Base-by-base conservation (phyloP, 371 early-diverging fungal genomes). In the Mortierella sp. region DNA sequence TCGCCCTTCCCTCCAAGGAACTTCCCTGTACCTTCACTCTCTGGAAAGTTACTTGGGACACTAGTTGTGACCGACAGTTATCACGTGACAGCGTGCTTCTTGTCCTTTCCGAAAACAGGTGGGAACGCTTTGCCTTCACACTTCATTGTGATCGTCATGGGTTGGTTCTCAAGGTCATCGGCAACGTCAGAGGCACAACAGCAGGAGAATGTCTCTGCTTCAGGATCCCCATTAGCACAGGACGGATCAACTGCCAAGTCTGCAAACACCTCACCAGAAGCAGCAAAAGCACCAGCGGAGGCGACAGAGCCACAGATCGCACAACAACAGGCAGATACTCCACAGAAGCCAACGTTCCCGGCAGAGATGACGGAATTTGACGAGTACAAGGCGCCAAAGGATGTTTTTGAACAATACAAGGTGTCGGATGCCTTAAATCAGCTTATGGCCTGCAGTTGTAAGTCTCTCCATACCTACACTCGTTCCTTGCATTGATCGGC, bases 381-480 rank as follows among this genome's bases (percentile, higher is more conserved):
- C 22, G 73, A 73, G 43, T 73, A 73, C 62, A 57, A 73, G 28
- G 19, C 57, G 10, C 28, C 67, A 1, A 68, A 74, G 2, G 76
- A 74, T 57, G 43, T 64, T n/a, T 63, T 52, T 46, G 76, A 51
- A 0, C 59, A 60, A 0, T 74, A 56, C 61, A 63, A 68, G 21
- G 76, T 74, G 21, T 39, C 53, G n/a, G 68, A 74, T 60, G 76
- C 76, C 24, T 56, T 74, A 60, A 74, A 68, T 27, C 44, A 68
- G 13, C 61, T 74, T 21, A 54, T 56, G 2, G 60, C 69, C 2
- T 74, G 76, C 17, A 68, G 68, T 5, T 74, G 73, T 73, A 73
- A 57, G 73, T 43, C 10, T 17, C 13, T 27, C 2, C 22, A 19
- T 8, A 8, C 27, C 7, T 4, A 5, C 10, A 40, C 34, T 34